Conservation (phyloP, 2,329 filamentous ascomycete genomes). For the Aspergillus costaricaensis region DNA sequence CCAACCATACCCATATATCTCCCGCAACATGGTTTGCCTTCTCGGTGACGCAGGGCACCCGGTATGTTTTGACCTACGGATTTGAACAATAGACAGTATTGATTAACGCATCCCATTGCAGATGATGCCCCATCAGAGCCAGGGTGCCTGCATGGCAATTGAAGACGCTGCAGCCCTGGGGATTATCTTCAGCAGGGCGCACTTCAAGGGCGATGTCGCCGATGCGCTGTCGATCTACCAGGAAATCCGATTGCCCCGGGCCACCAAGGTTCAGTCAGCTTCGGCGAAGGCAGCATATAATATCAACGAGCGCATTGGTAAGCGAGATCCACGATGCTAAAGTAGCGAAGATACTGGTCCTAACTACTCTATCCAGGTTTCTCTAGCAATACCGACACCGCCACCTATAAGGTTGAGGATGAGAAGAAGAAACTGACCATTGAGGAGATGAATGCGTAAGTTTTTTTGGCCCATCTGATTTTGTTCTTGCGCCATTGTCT, state of each 20-base stretch:
- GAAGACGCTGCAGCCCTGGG: conserved; percentile 66
- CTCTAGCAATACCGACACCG: conserved; percentile 59
- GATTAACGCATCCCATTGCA: conserved; percentile 13
- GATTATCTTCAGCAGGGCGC: conserved; percentile 57
- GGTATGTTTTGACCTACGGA: conserved; percentile 34
- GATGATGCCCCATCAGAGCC: conserved; percentile 70
- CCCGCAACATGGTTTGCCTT: conserved; percentile 56
- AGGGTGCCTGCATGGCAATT: conserved; percentile 70
- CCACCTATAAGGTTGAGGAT: conserved; percentile 64
- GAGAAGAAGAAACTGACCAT: conserved; percentile 65
- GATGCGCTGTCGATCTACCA: conserved; percentile 56
- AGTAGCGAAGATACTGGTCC: neutral
- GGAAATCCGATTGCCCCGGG: conserved; percentile 56
- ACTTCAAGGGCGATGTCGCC: conserved; percentile 52
- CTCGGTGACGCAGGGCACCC: conserved; percentile 69
- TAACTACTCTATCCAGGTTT: conserved; percentile 52
- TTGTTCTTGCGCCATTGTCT: neutral
- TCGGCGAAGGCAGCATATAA: conserved; percentile 61
- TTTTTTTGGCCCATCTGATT: conserved; percentile 14
- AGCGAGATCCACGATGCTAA: conserved; percentile 13
- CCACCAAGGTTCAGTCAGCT: conserved; percentile 58
- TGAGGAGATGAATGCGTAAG: conserved; percentile 68
- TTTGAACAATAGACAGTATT: neutral
- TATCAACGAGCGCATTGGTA: conserved; percentile 64
- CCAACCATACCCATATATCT: conserved; percentile 61